These are phyloP conservation scores for Talaromyces sp. DNA, from an alignment of 2,329 filamentous ascomycete genomes.

Conservation along the genomic window DNA sequence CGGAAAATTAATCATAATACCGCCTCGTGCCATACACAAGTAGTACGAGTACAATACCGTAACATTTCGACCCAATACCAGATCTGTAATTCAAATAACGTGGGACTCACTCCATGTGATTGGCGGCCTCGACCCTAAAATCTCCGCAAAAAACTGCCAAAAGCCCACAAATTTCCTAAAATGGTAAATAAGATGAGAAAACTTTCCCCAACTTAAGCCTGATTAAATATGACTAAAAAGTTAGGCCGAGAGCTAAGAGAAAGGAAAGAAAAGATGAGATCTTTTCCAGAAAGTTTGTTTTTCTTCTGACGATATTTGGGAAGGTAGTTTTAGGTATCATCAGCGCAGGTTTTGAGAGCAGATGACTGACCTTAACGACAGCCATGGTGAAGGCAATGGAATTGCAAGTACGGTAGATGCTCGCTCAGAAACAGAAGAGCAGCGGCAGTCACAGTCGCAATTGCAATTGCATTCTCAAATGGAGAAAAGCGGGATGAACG, in stretches of 20 bases:
- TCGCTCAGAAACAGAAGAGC: background rate
- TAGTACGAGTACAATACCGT: background rate
- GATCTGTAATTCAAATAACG: background rate
- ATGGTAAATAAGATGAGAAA: constrained; percentile 2
- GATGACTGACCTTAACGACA: background rate
- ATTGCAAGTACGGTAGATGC: background rate
- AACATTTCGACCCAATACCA: background rate
- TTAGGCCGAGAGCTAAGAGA: background rate
- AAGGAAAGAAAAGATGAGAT: background rate
- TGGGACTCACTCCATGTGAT: background rate
- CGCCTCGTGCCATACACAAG: background rate
- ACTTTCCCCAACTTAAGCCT: background rate
- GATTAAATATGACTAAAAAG: background rate
- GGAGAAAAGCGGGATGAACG: background rate
- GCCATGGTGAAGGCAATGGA: background rate
- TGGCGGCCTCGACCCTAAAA: background rate
- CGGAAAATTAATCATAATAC: background rate
- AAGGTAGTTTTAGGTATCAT: background rate
- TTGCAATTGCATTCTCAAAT: background rate
- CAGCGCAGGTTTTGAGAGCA: background rate
- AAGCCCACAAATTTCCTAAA: background rate
- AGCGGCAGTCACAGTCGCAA: background rate
- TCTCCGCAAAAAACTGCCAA: background rate
- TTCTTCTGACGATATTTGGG: background rate
- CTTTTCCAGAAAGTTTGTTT: background rate